A percentile compares a stretch with the other conserved stretches of the same genome.
These are phyloP conservation scores for Chalaropsis ovoidea DNA, from an alignment of 2,329 filamentous ascomycete genomes.

Conservation along the genomic window DNA sequence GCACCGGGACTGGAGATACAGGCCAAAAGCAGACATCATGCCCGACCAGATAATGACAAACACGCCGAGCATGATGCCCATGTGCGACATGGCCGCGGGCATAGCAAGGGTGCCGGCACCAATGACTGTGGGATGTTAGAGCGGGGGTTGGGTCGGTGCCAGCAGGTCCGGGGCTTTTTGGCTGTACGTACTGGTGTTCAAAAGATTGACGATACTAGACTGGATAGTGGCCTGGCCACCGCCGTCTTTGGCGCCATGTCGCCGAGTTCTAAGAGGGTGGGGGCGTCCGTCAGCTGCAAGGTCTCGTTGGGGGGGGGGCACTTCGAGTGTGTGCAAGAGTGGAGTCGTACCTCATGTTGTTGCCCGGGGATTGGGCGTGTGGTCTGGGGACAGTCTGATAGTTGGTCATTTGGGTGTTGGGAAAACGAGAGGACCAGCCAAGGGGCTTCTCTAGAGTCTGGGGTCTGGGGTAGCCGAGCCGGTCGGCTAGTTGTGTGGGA, in stretches of 20 bases:
- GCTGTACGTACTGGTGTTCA: conserved; percentile 72
- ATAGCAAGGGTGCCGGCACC: conserved; percentile 88
- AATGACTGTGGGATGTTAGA: conserved; percentile 51
- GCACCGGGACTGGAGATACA: conserved; percentile 90
- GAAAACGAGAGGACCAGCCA: not conserved
- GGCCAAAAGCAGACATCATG: conserved; percentile 75
- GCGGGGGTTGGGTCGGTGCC: not conserved
- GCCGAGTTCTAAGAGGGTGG: conserved; percentile 40
- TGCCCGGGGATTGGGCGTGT: conserved; percentile 31
- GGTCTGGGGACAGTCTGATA: conserved; percentile 41
- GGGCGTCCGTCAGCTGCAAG: not conserved
- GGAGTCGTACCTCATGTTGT: conserved; percentile 41
- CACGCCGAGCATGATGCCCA: conserved; percentile 79
- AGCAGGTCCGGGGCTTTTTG: not conserved
- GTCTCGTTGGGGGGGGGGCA: not conserved
- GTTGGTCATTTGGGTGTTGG: conserved; percentile 40
- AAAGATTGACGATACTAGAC: conserved; percentile 86
- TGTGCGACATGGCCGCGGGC: conserved; percentile 91
- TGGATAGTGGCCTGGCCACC: conserved; percentile 78
- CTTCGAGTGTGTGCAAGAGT: not conserved
- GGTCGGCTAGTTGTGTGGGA: not conserved
- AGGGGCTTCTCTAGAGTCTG: not conserved
- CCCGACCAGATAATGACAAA: conserved; percentile 87
- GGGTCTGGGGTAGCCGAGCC: not conserved
- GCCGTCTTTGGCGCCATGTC: conserved; percentile 59